phyloP scores from a whole-genome alignment of 805 yeast species.

The Saccharomycopsis amapae region DNA sequence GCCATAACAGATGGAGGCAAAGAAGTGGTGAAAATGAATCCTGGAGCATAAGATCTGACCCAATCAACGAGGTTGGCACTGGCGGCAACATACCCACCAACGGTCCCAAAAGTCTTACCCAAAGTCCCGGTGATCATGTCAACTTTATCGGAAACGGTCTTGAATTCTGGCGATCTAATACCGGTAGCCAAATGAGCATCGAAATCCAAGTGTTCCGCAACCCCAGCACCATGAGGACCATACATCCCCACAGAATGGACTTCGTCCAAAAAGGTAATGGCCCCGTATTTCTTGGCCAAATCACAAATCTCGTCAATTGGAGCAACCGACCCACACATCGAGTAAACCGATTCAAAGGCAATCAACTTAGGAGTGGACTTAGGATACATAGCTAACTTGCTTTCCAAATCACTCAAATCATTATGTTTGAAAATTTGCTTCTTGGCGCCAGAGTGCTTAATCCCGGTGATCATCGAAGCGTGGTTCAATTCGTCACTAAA shows the following conservation, averaged over 20 bases:
- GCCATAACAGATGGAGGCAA: constrained; percentile 98
- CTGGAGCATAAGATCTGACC: constrained; percentile 95
- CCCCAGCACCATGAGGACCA: constrained; percentile 99
- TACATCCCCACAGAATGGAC: constrained; percentile 99
- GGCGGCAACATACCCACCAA: constrained; percentile 97
- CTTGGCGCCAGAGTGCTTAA: constrained; percentile 78
- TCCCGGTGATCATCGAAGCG: constrained; percentile 97
- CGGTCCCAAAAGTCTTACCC: constrained; percentile 95
- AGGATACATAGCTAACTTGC: constrained; percentile 71
- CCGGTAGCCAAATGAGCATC: constrained; percentile 71
- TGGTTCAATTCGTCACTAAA: constrained; percentile 92
- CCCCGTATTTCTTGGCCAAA: constrained; percentile 95
- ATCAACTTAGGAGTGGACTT: constrained; percentile 85
- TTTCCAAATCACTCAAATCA: constrained; percentile 77
- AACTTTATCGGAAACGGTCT: constrained; percentile 77
- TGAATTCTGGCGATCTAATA: constrained; percentile 41
- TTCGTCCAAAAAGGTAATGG: constrained; percentile 93
- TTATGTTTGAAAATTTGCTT: constrained; percentile 92
- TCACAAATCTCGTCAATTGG: constrained; percentile 91
- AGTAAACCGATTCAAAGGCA: constrained; percentile 95
- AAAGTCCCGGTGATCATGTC: constrained; percentile 97
- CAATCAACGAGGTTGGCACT: constrained; percentile 79
- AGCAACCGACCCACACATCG: constrained; percentile 97
- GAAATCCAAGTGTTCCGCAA: constrained; percentile 92
- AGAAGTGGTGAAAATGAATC: constrained; percentile 93